These are phyloP conservation scores for Citrus glauca DNA, from an alignment of 345 rosid genomes.

Conservation along the genomic window DNA sequence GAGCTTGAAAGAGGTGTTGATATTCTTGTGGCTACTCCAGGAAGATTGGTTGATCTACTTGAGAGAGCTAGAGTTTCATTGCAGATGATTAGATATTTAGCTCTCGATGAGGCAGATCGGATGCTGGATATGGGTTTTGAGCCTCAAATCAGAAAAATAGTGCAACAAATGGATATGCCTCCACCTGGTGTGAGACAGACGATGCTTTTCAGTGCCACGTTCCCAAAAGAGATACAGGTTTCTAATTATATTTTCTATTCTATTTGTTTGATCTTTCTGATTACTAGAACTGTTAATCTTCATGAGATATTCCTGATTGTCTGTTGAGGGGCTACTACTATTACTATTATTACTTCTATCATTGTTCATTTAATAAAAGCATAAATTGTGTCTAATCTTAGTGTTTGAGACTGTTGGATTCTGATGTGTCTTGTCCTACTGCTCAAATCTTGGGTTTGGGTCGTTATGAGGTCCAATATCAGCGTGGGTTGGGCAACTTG, in stretches of 20 bases:
- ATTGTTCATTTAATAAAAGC: not conserved
- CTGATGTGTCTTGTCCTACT: not conserved
- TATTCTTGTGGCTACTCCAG: constrained; percentile 98
- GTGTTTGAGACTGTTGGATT: not conserved
- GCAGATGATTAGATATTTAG: constrained; percentile 83
- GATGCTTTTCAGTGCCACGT: constrained; percentile 95
- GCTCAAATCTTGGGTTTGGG: not conserved
- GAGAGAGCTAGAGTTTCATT: constrained; percentile 96
- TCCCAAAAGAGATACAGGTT: constrained; percentile 98
- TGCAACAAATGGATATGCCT: constrained; percentile 97
- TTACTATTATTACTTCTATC: not conserved
- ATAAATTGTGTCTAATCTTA: not conserved
- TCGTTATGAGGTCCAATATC: not conserved
- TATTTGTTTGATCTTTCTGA: not conserved
- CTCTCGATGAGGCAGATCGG: constrained; percentile 97
- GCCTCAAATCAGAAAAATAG: constrained; percentile 97
- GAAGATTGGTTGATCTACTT: constrained; percentile 87
- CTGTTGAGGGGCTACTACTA: not conserved
- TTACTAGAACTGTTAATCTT: not conserved
- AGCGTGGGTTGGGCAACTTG: not conserved
- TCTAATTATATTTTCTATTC: constrained; percentile 1
- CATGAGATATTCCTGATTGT: not conserved
- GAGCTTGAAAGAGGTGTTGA: constrained; percentile 97
- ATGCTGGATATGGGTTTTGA: constrained; percentile 99
- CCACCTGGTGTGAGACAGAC: constrained; percentile 88